Evolutionary conservation across 257 asterid genomes (phyloP).

Genomic region (Rhazya stricta): DNA sequence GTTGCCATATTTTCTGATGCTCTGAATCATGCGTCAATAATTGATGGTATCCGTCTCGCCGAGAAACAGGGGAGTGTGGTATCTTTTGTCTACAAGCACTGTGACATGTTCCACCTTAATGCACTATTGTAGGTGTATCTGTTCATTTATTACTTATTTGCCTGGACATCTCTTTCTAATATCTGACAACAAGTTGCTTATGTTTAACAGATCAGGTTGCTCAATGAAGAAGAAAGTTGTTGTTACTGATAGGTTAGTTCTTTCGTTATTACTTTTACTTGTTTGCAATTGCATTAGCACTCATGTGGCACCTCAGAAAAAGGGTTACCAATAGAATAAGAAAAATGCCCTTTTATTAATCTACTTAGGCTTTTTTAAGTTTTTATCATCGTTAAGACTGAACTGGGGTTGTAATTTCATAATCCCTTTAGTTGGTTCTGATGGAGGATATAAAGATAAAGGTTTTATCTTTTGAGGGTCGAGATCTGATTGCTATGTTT

Average conservation of each 20-base stretch:
- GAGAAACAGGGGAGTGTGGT: conserved; percentile 71
- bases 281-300: conserved; percentile 11
- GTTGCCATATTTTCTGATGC: conserved; percentile 92
- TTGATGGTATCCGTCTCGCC: conserved; percentile 94
- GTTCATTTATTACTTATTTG: conserved; percentile 8
- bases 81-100: conserved; percentile 69
- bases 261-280: conserved; percentile 9
- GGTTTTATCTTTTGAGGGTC: neutral
- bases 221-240: conserved; percentile 85
- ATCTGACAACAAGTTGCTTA: conserved; percentile 19
- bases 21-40: conserved; percentile 92
- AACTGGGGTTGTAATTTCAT: neutral
- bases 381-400: neutral
- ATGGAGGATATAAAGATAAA: neutral
- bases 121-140: conserved; percentile 54
- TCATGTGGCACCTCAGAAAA: neutral
- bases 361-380: neutral
- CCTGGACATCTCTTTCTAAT: conserved; percentile 9
- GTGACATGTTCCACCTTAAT: conserved; percentile 92
- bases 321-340: neutral
- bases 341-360: neutral
- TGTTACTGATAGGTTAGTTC: conserved; percentile 84
- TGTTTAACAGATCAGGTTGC: conserved; percentile 73
- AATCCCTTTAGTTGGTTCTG: neutral
- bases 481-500: neutral